Evolutionary conservation across 1,284 basidiomycete genomes (phyloP).

Genomic region (Exsudoporus floridanus): DNA sequence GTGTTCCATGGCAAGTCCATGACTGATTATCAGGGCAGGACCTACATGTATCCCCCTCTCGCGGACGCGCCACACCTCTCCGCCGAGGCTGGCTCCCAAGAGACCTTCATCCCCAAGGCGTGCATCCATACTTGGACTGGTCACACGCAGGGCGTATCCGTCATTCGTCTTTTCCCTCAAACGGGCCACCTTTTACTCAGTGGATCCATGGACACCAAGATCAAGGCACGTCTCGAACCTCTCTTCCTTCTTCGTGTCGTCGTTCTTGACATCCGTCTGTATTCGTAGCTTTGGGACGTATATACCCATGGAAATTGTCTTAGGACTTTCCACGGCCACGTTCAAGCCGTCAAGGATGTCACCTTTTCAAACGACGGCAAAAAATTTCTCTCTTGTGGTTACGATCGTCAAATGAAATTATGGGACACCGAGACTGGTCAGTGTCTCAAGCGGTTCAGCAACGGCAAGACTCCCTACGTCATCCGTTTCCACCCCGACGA

Average conservation of each 20-base stretch:
- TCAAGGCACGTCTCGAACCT: constrained; percentile 68
- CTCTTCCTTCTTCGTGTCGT: not conserved
- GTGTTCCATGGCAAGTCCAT: constrained; percentile 97
- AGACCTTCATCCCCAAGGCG: constrained; percentile 91
- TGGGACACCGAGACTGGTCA: constrained; percentile 99
- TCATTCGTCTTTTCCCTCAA: constrained; percentile 87
- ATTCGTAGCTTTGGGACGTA: constrained; percentile 90
- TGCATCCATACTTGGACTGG: constrained; percentile 99
- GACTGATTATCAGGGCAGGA: constrained; percentile 97
- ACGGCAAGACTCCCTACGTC: constrained; percentile 95
- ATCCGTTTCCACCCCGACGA: constrained; percentile 94
- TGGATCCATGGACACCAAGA: constrained; percentile 97
- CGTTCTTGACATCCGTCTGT: constrained; percentile 4
- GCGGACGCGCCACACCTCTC: constrained; percentile 78
- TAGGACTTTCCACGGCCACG: constrained; percentile 96
- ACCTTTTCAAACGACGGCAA: constrained; percentile 92
- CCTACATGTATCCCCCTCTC: constrained; percentile 94
- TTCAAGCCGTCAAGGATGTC: constrained; percentile 95
- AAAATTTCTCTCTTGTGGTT: constrained; percentile 89
- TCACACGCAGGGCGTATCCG: constrained; percentile 96
- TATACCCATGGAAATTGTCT: constrained; percentile 97
- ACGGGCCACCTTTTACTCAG: constrained; percentile 93
- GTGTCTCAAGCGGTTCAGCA: constrained; percentile 93
- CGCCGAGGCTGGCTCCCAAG: constrained; percentile 80
- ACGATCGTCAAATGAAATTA: constrained; percentile 96